Evolutionary conservation across 2,329 filamentous ascomycete genomes (phyloP).

Genomic region (Pezicula radicicola): DNA sequence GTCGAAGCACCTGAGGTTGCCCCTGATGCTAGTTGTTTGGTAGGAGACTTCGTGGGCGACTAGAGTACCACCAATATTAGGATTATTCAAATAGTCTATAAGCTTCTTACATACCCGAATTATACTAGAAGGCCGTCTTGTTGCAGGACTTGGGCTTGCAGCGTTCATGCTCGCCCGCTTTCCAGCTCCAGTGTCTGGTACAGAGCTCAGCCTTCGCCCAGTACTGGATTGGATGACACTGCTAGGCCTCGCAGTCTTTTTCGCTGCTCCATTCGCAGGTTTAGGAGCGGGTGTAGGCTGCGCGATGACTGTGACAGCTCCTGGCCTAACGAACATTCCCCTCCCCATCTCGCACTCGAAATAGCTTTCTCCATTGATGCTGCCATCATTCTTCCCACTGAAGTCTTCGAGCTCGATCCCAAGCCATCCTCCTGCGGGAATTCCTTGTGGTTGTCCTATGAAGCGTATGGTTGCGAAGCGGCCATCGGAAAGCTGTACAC

Average conservation of each 20-base stretch:
- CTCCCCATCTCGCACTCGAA: slow-evolving; percentile 77
- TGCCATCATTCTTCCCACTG: slow-evolving; percentile 90
- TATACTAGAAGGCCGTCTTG: slow-evolving; percentile 57
- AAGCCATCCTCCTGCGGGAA: slow-evolving; percentile 82
- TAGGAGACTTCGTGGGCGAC: slow-evolving; percentile 78
- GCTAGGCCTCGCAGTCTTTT: slow-evolving; percentile 38
- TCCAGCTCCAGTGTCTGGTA: slow-evolving; percentile 48
- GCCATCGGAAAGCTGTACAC: slow-evolving; percentile 72
- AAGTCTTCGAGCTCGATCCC: slow-evolving; percentile 83
- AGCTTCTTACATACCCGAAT: slow-evolving; percentile 44
- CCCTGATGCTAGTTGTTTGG: slow-evolving; percentile 63
- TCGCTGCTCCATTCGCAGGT: slow-evolving; percentile 25
- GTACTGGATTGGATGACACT: slow-evolving; percentile 35
- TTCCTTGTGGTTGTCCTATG: slow-evolving; percentile 68
- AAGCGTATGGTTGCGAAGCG: slow-evolving; percentile 77
- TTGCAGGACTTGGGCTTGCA: slow-evolving; percentile 68
- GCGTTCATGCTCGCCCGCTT: slow-evolving; percentile 70
- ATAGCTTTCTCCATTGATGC: slow-evolving; percentile 82
- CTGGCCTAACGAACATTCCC: slow-evolving; percentile 82
- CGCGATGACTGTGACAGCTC: slow-evolving; percentile 60
- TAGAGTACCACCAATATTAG: slow-evolving; percentile 33
- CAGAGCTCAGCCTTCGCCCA: slow-evolving; percentile 38
- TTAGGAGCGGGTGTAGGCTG: slow-evolving; percentile 36
- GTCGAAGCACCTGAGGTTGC: slow-evolving; percentile 51
- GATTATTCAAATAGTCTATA: not conserved